phyloP scores from a whole-genome alignment of 2,329 filamentous ascomycete species.

The Colletotrichum sansevieriae region DNA sequence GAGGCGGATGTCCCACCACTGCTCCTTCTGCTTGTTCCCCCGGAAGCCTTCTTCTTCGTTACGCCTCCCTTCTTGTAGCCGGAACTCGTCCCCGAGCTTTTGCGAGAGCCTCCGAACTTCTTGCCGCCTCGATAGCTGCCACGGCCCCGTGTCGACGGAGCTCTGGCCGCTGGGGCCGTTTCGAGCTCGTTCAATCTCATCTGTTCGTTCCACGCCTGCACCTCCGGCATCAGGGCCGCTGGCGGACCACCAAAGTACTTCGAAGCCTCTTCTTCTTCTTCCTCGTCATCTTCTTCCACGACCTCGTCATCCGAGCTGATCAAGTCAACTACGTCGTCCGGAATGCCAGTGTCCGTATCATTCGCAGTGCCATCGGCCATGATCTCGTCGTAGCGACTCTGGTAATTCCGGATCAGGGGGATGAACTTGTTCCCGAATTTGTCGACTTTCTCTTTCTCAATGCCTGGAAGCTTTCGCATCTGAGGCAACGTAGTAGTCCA shows the following conservation, averaged over 20 bases:
- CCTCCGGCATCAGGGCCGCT: constrained; percentile 37
- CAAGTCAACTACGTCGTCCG: constrained; percentile 67
- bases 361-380: constrained; percentile 48
- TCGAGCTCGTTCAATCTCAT: constrained; percentile 46
- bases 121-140: constrained; percentile 47
- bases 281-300: constrained; percentile 54
- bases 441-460: constrained; percentile 72
- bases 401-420: constrained; percentile 65
- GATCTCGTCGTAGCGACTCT: constrained; percentile 63
- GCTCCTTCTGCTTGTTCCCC: constrained; percentile 32
- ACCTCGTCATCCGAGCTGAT: constrained; percentile 61
- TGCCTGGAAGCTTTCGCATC: constrained; percentile 74
- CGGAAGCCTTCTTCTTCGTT: constrained; percentile 41
- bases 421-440: constrained; percentile 73
- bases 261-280: constrained; percentile 58
- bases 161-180: constrained; percentile 45
- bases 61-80: constrained; percentile 37
- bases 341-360: constrained; percentile 39
- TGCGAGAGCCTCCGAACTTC: constrained; percentile 28
- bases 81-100: constrained; percentile 28
- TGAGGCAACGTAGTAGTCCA: constrained; percentile 73
- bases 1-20: constrained; percentile 31
- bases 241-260: constrained; percentile 59
- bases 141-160: constrained; percentile 31
- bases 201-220: constrained; percentile 46